Evolutionary conservation across 116 monocot species (phyloP), one percentile per base, ranked within the genome.

Genomic region (Papilionanthe hybrid): DNA sequence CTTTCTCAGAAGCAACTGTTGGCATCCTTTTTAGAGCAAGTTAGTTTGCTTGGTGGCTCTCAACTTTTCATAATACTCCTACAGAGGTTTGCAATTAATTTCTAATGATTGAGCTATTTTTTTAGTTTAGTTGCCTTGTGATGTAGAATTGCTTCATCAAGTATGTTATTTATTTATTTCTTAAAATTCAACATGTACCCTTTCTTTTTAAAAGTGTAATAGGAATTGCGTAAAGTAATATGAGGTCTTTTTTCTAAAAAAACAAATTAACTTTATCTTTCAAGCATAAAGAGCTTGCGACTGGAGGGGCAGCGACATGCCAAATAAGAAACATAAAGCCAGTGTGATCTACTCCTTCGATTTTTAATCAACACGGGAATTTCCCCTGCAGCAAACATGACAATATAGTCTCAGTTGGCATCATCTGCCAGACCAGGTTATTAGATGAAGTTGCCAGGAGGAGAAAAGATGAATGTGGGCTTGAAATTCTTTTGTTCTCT

Each of bases 1-100:
- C 82, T 93, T 74, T 99, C 98, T 75, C 91, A 90, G 8, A 91
- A 90, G 63, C 55, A 80, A 74, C 48, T 91, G 23, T 75, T 93
- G 76, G 72, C 81, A 72, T 90, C 95, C 47, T 94, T 99, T 80
- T 80, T 94, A 60, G 98, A 99, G 45, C 91, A 99, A 85, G 90
- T 91, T 53, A 91, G 93, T 90, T 60, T 90, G 13, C 90, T 93
- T 80, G 98, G 98, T 79, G 98, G 94, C 17, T 88, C 87, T 80
- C 85, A 93, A 17, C 78, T 93, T 75, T 94, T 99, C 50, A 30
- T 94, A 49, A 94, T 91, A 90, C 91, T 99, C 78, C 91, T 99
- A n/a, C 88, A 90, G 78, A 94, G 98, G 98, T 99, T 28, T 78
- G 85, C 78, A n/a, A 28, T 77, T 45, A 58, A 23, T n/a, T 58